Evolutionary conservation across 768 basidiomycete species (phyloP).

Genomic region (Leccinum uliginosum): DNA sequence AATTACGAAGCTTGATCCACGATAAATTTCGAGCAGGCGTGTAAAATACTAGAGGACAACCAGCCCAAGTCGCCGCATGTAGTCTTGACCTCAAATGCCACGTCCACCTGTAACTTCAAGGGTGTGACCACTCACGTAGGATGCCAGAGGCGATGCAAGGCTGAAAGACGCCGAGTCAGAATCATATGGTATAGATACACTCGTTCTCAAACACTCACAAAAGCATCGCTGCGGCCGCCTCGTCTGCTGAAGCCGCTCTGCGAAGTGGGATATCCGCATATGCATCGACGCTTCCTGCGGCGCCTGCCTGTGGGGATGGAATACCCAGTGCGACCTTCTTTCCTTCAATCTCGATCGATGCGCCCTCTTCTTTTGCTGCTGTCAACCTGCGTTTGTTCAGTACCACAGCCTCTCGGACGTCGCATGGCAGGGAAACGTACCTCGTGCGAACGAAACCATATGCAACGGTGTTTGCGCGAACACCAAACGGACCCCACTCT

Average conservation of each 20-base stretch:
- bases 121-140: conserved; percentile 80
- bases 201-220: conserved; percentile 50
- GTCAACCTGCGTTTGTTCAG: conserved; percentile 52
- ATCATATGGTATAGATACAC: neutral
- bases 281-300: conserved; percentile 35
- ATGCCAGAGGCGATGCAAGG: conserved; percentile 72
- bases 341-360: conserved; percentile 71
- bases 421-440: conserved; percentile 29
- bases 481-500: conserved; percentile 82
- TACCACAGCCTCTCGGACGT: neutral
- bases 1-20: neutral
- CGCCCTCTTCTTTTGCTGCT: conserved; percentile 73
- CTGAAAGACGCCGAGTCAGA: conserved; percentile 33
- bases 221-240: conserved; percentile 69
- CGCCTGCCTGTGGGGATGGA: conserved; percentile 48
- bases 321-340: conserved; percentile 83
- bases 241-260: conserved; percentile 65
- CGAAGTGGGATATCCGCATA: conserved; percentile 60
- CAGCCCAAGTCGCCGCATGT: neutral
- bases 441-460: conserved; percentile 77
- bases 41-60: neutral
- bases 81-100: conserved; percentile 47
- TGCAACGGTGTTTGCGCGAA: conserved; percentile 78
- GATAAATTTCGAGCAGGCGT: neutral
- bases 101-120: conserved; percentile 80